Base-by-base conservation (phyloP, 2,329 filamentous ascomycete genomes). In the Tolypocladium capitatum region DNA sequence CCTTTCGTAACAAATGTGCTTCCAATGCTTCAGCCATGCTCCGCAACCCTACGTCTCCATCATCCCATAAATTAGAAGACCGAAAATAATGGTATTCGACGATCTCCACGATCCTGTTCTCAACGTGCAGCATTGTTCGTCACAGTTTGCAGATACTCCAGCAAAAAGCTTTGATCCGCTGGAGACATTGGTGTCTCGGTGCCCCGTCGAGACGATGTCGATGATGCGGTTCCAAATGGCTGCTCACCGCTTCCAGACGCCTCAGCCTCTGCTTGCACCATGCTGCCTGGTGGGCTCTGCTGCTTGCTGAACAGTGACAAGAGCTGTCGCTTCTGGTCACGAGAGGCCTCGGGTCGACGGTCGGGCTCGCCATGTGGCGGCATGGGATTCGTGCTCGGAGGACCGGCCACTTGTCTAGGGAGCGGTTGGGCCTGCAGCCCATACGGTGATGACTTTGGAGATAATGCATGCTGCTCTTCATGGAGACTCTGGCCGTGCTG, bases 121-220 rank as follows among this genome's bases (percentile, higher is more conserved):
- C 49, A 67, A 35, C 63, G 61, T 21, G 60, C 60, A n/a, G 61
- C 60, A 40, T 58, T 67, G 33, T 67, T 66, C 11, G 72, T 71
- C 3, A 72, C 69, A 27, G 70, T 71, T 53, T 86, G 78, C 56
- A 94, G 67, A 60, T 88, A 92, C 10, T 78, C 83, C 46, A 92
- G 70, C 59, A 94, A 67, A 57, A 92, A 92, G 16, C 74, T 81
- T 59, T 85, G 83, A 55, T 92, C 82, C 0, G 79, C 83, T 0
- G 84, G 77, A 4, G 82, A 84, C 41, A 81, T 79, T 13, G 76
- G 69, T 31, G 72, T 71, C 57, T 75, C 69, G 51, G 71, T 76
- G 18, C 69, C 70, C 11, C 73, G 68, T 36, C 71, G 66, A 34
- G 66, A 67, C 24, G 54, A 61, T 2, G 55, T 49, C 40, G 53